Evolutionary conservation across 2,329 filamentous ascomycete genomes (phyloP), one percentile per base, ranked within the genome.

Genomic region (Stenocarpella maydis): DNA sequence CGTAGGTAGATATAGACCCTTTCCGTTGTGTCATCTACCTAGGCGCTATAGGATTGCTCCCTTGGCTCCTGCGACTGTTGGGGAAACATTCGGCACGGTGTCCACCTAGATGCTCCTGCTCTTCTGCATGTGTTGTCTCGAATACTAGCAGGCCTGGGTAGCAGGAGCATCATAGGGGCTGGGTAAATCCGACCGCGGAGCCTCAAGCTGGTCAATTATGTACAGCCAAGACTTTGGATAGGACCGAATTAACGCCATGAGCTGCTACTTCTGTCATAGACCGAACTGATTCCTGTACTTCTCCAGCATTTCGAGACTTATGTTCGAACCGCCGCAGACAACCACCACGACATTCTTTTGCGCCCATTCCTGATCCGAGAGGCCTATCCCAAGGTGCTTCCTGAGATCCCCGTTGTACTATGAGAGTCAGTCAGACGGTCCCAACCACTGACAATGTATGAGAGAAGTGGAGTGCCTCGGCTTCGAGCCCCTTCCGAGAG

Each of bases 341-440:
- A 97, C 85, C 65, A 98, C 83, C 1, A 98, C 94, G 7, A 98
- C 87, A 73, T 92, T 93, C 77, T 89, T 91, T 69, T 86, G 82
- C 0, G 84, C 82, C 80, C 86, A 90, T 72, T 93, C 85, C 41
- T 86, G 85, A 39, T 88, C 87, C 1, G 80, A 78, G 64, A 87
- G 63, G 0, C 79, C 82, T 58, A 80, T 75, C 0, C 91, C 88
- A 0, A 94, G 81, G 12, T 88, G 81, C 74, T 85, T 83, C 75
- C 90, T 86, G 75, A 97, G 77, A 49, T 86, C 79, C 0, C 87
- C 89, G 49, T 87, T 87, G 75, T 93, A 94, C 58, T 63, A 14
- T 3, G 3, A 12, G 19, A 12, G 43, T 63, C 28, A 63, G 58
- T 19, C 34, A 12, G n/a, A 47, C 15, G 26, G n/a, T 37, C 41